Base-by-base conservation (phyloP, 139 green algal species). In the Chlamydomonas incerta region DNA sequence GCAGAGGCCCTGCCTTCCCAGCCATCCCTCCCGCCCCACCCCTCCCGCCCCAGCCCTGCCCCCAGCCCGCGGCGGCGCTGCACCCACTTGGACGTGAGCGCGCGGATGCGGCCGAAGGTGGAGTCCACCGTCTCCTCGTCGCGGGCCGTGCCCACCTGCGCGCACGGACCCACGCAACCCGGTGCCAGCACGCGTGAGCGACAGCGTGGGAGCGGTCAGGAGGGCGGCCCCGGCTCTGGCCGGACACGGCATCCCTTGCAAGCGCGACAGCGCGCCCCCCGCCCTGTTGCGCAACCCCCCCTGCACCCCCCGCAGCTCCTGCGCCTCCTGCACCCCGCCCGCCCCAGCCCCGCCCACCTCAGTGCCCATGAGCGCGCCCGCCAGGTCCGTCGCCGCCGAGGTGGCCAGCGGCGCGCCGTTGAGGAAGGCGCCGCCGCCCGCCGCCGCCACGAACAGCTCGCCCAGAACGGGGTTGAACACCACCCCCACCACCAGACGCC, bases 381-480 rank as follows among this genome's bases (percentile, higher is more conserved):
- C 66, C 18, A 99, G 84, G 13, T 96, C 84, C 50, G 70, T 57
- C 0, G 72, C 85, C 8, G 72, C 62, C 0, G 94, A 97, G 4
- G 88, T 88, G 0, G 34, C 73, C 62, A 99, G 98, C 47, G 86
- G 90, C 69, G 86, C 1, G 28, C 91, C 94, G 73, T 99, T 99
- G 10, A 97, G 66, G 67, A 82, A 95, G 3, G 96, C 95, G 26
- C 96, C 96, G 1, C 87, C 62, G 6, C 95, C 97, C 3, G 62
- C 67, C 26, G 76, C 90, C 1, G 94, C 94, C 20, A 91, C 92
- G 79, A 96, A 98, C 23, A 95, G 68, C 93, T 98, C 98, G 24
- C 93, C 86, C 50, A 99, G 73, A 2, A 99, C 95, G 20, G 98
- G 98, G 90, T 99, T 99, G 91, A 93, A 96, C 41, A 99, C 98